phyloP scores from a whole-genome alignment of 169 alveolate species.

The Babesia caballi region DNA sequence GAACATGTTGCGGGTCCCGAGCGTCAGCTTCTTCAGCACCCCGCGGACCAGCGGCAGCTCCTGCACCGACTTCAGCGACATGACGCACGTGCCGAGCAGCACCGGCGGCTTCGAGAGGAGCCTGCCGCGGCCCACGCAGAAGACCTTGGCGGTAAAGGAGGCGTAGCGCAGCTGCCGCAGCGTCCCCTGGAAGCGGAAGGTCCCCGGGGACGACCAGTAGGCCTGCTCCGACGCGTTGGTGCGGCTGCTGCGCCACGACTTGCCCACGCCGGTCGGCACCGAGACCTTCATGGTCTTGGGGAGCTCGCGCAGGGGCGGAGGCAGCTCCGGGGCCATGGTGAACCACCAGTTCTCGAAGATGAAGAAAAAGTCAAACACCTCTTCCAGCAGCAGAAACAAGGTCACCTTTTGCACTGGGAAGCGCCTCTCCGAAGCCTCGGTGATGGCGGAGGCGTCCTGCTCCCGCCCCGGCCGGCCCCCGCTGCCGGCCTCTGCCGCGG shows the following conservation, averaged over 20 bases:
- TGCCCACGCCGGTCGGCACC: conserved; percentile 60
- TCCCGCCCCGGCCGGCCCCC: conserved; percentile 1
- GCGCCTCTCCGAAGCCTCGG: conserved; percentile 17
- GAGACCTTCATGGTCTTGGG: conserved; percentile 69
- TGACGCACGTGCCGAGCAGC: conserved; percentile 49
- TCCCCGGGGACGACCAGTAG: conserved; percentile 78
- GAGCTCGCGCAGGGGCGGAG: conserved; percentile 38
- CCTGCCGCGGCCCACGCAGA: conserved; percentile 9
- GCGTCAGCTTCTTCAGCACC: conserved; percentile 67
- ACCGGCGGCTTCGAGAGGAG: conserved; percentile 18
- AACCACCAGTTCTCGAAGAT: conserved; percentile 80
- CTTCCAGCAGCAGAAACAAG: conserved; percentile 71
- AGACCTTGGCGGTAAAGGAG: conserved; percentile 69
- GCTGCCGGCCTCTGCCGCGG: conserved; percentile 48
- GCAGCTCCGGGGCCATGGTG: conserved; percentile 65
- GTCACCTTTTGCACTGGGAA: conserved; percentile 49
- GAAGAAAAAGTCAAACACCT: conserved; percentile 73
- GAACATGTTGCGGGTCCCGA: conserved; percentile 68
- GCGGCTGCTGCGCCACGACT: conserved; percentile 59
- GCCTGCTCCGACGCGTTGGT: conserved; percentile 43
- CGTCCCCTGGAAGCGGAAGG: conserved; percentile 73
- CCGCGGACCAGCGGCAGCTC: conserved; percentile 56
- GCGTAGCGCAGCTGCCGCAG: conserved; percentile 69
- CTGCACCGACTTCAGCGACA: conserved; percentile 53
- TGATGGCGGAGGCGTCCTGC: background rate